These are phyloP conservation scores for Fusarium xylarioides DNA, from an alignment of 2,329 filamentous ascomycete genomes.

Conservation along the genomic window DNA sequence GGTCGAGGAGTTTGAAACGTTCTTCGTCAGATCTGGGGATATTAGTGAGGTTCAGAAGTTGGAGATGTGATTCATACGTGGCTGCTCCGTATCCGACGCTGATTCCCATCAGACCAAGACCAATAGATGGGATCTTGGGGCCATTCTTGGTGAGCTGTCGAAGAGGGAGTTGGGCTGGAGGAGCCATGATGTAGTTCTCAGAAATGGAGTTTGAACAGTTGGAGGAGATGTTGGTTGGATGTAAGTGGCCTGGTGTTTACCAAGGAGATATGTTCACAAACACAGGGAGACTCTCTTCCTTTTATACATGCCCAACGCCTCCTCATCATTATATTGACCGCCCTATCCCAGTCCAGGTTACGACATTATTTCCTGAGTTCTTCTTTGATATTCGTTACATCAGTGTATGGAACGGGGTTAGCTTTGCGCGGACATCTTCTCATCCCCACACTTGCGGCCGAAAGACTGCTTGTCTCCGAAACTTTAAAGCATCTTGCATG, in stretches of 20 bases:
- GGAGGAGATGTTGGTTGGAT: neutral
- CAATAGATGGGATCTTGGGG: conserved; percentile 59
- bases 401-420: neutral
- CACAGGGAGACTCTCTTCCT: neutral
- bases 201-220: neutral
- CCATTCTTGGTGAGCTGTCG: conserved; percentile 59
- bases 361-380: neutral
- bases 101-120: conserved; percentile 64
- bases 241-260: neutral
- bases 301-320: conserved; percentile 8
- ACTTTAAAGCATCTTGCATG: conserved; percentile 15
- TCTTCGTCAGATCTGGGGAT: conserved; percentile 56
- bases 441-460: conserved; percentile 6
- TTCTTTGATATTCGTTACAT: neutral
- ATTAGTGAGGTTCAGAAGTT: neutral
- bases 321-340: neutral
- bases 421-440: neutral
- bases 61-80: conserved; percentile 22
- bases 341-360: neutral
- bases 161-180: conserved; percentile 31
- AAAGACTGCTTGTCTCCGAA: conserved; percentile 24
- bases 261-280: neutral
- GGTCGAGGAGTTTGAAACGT: conserved; percentile 61
- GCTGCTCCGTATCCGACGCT: conserved; percentile 48
- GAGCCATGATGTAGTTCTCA: conserved; percentile 22